These are phyloP conservation scores for Purpureocillium lavendulum DNA, from an alignment of 2,329 filamentous ascomycete species.

Conservation along the genomic window DNA sequence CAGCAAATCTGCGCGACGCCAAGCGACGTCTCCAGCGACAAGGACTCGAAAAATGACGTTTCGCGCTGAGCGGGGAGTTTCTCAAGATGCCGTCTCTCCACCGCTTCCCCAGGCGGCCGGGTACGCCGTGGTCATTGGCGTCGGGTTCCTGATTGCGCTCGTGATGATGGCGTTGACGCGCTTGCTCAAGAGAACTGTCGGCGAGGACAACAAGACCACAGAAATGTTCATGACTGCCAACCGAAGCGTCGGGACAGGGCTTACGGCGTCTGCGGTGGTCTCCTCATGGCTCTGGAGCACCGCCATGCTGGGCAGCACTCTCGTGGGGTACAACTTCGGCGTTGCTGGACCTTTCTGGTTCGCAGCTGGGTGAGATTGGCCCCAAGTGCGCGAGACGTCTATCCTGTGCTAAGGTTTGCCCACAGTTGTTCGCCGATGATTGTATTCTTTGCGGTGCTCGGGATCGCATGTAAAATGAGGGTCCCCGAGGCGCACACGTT, in stretches of 20 bases:
- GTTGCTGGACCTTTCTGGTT: constrained; percentile 50
- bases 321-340: constrained; percentile 46
- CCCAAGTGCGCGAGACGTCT: not conserved
- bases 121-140: constrained; percentile 22
- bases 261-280: constrained; percentile 44
- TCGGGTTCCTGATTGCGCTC: constrained; percentile 23
- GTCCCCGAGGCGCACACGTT: constrained; percentile 41
- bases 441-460: constrained; percentile 42
- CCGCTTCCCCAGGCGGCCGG: constrained; percentile 20
- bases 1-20: no score
- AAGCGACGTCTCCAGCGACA: no score
- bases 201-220: constrained; percentile 42
- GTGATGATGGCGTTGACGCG: constrained; percentile 31
- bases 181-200: constrained; percentile 30
- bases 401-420: not conserved
- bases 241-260: constrained; percentile 34
- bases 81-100: constrained; percentile 10
- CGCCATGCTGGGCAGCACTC: constrained; percentile 38
- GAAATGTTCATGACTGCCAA: constrained; percentile 51
- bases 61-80: not conserved
- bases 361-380: constrained; percentile 32
- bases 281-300: constrained; percentile 49
- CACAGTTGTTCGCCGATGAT: constrained; percentile 39
- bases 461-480: constrained; percentile 23
- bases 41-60: not conserved